Base-by-base conservation (phyloP, 2,329 filamentous ascomycete species). In the Arthrobotrys iridis region DNA sequence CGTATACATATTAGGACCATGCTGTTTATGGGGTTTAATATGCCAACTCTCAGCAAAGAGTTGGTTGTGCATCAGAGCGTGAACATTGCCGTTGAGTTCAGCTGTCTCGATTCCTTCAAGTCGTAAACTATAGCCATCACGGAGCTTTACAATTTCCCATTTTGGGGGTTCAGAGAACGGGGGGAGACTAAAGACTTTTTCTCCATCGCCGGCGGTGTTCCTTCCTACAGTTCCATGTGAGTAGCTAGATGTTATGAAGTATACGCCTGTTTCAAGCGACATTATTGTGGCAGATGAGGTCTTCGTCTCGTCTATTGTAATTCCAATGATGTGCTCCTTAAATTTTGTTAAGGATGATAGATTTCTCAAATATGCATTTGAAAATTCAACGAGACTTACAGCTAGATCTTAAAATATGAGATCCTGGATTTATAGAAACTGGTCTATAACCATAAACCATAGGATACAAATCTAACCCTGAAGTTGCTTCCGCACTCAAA, bases 1-100 rank as follows among this genome's bases (percentile, higher is more conserved):
- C 58, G 66, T 71, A 41, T 64, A 71, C n/a, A 64, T 15, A 26
- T 64, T 58, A 2, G 57, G 58, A 4, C 66, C 66, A 37, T 64
- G 48, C 18, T 48, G 33, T 41, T 57, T 40, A 18, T 71, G 58
- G 18, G 66, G 26, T 22, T 35, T 62, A 4, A 71, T 71, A 40
- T 63, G 46, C 66, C 57, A 71, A 13, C 18, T 43, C 8, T 71
- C 66, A 1, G 48, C 37, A 13, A 15, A n/a, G 2, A 15, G 45
- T 37, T 58, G 35, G 6, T 62, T 20, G 46, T 46, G 66, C 3
- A 59, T 57, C 13, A 71, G 37, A 13, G 40, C 66, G 26, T 64
- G 58, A 37, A 71, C 58, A 33, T 33, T 63, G 10, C 58, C 66
- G 30, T 71, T 64, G 22, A 55, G 46, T 33, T 63, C 58, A 8